Conservation (phyloP, 176 grass and related monocot genomes). For the Oryza meridionalis region DNA sequence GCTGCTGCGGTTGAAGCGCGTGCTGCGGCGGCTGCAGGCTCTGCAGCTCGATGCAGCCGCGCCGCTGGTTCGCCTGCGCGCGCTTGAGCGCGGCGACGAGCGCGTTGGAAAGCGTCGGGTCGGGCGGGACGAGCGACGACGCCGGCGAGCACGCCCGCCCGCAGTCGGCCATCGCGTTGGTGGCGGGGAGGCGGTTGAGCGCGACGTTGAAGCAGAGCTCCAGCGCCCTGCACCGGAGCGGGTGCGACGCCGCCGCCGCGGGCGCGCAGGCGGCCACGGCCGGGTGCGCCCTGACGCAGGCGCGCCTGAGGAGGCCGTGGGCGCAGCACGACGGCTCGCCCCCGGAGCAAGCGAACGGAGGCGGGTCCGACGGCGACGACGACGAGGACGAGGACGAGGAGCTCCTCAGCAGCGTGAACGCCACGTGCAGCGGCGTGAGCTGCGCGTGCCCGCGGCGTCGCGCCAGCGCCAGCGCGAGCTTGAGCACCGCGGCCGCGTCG, state of each 20-base stretch:
- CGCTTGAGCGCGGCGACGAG: slow-evolving; percentile 93
- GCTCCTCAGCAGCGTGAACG: slow-evolving; percentile 61
- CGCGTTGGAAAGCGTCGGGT: slow-evolving; percentile 74
- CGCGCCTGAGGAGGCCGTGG: slow-evolving; percentile 58
- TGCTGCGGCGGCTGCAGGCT: slow-evolving; percentile 36
- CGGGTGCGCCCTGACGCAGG: slow-evolving; percentile 66
- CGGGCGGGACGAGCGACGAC: slow-evolving; percentile 47
- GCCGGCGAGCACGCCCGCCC: slow-evolving; percentile 25
- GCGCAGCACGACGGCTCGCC: slow-evolving; percentile 6
- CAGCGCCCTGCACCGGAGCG: slow-evolving; percentile 59
- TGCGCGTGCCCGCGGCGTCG: slow-evolving; percentile 72
- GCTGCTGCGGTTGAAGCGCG: slow-evolving; percentile 44
- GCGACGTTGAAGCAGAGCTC: slow-evolving; percentile 89
- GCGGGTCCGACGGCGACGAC: slow-evolving; percentile 10
- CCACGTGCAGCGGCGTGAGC: slow-evolving; percentile 85
- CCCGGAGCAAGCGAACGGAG: neutral
- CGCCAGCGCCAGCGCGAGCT: slow-evolving; percentile 65
- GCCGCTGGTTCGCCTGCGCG: slow-evolving; percentile 81
- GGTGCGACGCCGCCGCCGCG: slow-evolving; percentile 15
- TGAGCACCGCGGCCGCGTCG: slow-evolving; percentile 73
- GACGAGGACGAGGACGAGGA: slow-evolving; percentile 1
- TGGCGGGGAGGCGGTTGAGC: slow-evolving; percentile 67
- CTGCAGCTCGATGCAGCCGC: slow-evolving; percentile 76
- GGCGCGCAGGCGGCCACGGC: slow-evolving; percentile 26
- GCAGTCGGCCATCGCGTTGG: slow-evolving; percentile 2